Evolutionary conservation across 2,329 filamentous ascomycete genomes (phyloP).

Genomic region (Coniochaeta hoffmannii): DNA sequence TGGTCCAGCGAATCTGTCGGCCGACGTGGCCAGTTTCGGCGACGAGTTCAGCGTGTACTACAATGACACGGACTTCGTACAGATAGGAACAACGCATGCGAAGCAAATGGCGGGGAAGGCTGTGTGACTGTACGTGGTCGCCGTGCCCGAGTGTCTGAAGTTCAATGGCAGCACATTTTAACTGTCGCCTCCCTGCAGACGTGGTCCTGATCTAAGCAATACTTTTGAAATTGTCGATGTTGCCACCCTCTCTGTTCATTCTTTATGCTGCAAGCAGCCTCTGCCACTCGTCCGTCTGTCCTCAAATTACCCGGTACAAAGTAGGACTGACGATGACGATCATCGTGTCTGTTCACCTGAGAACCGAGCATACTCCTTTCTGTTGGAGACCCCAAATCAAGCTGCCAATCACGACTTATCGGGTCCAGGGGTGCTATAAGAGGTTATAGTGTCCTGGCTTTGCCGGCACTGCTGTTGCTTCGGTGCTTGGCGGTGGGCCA

Average conservation of each 20-base stretch:
- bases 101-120: not conserved
- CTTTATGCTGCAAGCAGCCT: no score
- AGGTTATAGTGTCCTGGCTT: not conserved
- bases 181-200: not conserved
- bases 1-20: slow-evolving; percentile 6
- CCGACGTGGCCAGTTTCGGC: slow-evolving; percentile 4
- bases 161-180: not conserved
- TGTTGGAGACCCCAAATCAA: not conserved
- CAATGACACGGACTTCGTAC: slow-evolving; percentile 7
- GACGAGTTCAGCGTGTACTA: slow-evolving; percentile 8
- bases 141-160: not conserved
- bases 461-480: not conserved
- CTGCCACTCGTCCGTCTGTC: not conserved
- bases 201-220: no score
- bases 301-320: not conserved
- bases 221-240: no score
- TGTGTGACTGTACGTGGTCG: not conserved
- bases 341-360: no score
- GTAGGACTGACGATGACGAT: not conserved
- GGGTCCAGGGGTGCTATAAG: not conserved
- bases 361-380: no score
- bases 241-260: no score
- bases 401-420: not conserved
- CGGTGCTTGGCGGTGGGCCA: not conserved
- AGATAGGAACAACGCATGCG: slow-evolving; percentile 6